These are phyloP conservation scores for Aspergillus aculeatus DNA, from an alignment of 2,329 filamentous ascomycete genomes.

Conservation along the genomic window DNA sequence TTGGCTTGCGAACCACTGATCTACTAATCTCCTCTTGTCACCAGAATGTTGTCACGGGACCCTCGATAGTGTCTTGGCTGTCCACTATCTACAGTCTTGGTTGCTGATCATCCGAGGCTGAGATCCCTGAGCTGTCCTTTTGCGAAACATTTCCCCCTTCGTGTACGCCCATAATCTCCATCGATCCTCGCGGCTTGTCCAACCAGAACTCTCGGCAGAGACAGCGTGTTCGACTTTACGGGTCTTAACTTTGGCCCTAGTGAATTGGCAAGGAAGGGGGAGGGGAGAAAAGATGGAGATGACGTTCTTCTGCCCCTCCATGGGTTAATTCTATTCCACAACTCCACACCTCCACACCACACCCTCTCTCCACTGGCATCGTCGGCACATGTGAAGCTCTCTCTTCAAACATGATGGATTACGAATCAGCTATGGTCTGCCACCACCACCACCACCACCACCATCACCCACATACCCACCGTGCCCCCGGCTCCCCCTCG, in stretches of 20 bases:
- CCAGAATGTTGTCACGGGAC: conserved; percentile 14
- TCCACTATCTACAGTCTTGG: conserved; percentile 19
- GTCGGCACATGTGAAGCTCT: conserved; percentile 7
- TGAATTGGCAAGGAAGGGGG: conserved; percentile 27
- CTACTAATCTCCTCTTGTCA: too few relatives aligned
- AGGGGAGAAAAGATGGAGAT: conserved; percentile 22
- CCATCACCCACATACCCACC: not conserved
- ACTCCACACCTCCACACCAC: too few relatives aligned
- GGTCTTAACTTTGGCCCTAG: conserved; percentile 16
- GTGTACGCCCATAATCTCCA: not conserved
- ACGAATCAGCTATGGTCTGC: not conserved
- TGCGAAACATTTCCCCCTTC: conserved; percentile 3
- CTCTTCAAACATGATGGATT: conserved; percentile 23
- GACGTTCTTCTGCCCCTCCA: conserved; percentile 27
- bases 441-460: not conserved
- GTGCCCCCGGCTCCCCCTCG: conserved; percentile 11
- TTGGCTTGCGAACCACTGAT: not conserved
- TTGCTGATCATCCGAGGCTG: conserved; percentile 34
- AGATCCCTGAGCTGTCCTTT: conserved; percentile 26
- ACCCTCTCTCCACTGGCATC: not conserved
- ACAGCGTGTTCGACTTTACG: not conserved
- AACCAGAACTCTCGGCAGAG: conserved; percentile 7
- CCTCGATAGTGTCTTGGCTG: conserved; percentile 14
- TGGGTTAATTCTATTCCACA: conserved; percentile 9
- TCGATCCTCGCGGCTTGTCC: conserved; percentile 8